Percentiles rank a stretch among this genome's conserved stretches.
phyloP scores from a whole-genome alignment of 192 early-diverging fungal species.

The Irineochytrium annulatum region DNA sequence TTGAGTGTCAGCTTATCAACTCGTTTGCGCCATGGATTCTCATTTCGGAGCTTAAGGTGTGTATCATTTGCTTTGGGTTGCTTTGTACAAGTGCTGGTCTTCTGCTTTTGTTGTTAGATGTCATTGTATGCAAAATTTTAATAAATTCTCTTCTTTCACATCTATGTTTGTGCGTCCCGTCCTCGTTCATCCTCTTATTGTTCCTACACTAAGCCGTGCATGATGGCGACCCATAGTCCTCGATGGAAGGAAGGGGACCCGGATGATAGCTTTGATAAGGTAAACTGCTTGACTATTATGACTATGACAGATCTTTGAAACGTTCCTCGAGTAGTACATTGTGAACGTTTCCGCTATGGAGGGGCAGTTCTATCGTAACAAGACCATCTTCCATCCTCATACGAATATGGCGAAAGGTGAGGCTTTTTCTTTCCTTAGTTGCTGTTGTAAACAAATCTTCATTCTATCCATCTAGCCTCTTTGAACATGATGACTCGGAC shows the following conservation, averaged over 20 bases:
- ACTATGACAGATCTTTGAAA: not conserved
- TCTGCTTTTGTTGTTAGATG: too few species aligned
- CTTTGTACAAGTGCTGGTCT: too few species aligned
- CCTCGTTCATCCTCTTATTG: too few species aligned
- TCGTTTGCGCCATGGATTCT: conserved; percentile 55
- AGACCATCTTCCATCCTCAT: conserved; percentile 43
- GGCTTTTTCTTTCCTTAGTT: not conserved
- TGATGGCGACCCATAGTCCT: too few species aligned
- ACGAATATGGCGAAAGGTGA: conserved; percentile 47
- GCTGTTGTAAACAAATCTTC: conserved; percentile 8
- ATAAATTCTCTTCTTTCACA: conserved; percentile 8
- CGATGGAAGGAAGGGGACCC: too few species aligned
- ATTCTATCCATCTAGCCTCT: conserved; percentile 25
- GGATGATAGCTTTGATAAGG: not conserved
- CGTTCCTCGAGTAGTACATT: conserved; percentile 42
- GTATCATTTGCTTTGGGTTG: too few species aligned
- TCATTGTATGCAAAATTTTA: too few species aligned
- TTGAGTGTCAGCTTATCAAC: conserved; percentile 60
- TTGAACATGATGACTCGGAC: conserved; percentile 61
- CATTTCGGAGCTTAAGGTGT: conserved; percentile 43
- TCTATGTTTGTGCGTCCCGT: not conserved
- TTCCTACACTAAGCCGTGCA: too few species aligned
- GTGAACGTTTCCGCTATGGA: conserved; percentile 59
- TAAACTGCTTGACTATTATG: not conserved
- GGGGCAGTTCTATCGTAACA: conserved; percentile 55